These are phyloP conservation scores for Ganoderma resinaceum DNA, from an alignment of 1,284 basidiomycete genomes.

Conservation along the genomic window DNA sequence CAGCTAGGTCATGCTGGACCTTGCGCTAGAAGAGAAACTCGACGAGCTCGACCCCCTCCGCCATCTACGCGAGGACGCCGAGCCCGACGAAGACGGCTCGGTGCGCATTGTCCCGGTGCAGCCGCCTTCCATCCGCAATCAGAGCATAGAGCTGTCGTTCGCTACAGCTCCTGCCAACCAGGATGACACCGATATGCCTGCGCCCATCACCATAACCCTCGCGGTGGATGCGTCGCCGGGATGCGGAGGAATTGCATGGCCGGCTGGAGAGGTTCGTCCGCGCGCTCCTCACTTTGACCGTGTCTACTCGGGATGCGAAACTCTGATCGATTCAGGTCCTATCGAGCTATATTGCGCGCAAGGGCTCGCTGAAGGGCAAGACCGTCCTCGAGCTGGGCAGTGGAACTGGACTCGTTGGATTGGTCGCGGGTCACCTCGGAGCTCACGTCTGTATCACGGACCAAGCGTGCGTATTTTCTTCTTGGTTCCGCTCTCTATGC, in stretches of 20 bases:
- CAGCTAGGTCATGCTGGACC: slow-evolving; percentile 20
- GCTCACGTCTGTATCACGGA: slow-evolving; percentile 84
- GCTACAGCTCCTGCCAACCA: slow-evolving; percentile 31
- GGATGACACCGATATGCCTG: slow-evolving; percentile 11
- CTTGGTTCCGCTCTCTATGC: slow-evolving; percentile 11
- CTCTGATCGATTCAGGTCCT: slow-evolving; percentile 65
- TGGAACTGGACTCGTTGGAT: slow-evolving; percentile 91
- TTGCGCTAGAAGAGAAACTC: slow-evolving; percentile 60
- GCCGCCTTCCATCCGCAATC: slow-evolving; percentile 56
- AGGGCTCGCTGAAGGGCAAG: slow-evolving; percentile 61
- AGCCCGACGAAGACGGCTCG: slow-evolving; percentile 42
- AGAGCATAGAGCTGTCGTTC: slow-evolving; percentile 57
- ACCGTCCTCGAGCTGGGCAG: slow-evolving; percentile 85
- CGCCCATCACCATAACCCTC: slow-evolving; percentile 54
- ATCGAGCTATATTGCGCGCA: slow-evolving; percentile 72
- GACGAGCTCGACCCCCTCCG: slow-evolving; percentile 68
- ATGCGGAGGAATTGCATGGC: slow-evolving; percentile 93
- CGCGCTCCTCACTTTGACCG: slow-evolving; percentile 29
- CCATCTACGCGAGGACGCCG: slow-evolving; percentile 57
- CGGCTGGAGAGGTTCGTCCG: slow-evolving; percentile 81
- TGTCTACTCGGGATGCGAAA: slow-evolving; percentile 15
- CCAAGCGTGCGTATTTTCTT: slow-evolving; percentile 71
- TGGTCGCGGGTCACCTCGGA: slow-evolving; percentile 78
- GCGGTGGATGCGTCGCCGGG: slow-evolving; percentile 82
- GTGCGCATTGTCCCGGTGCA: slow-evolving; percentile 62